Evolutionary conservation across 169 alveolate species (phyloP).

Genomic region (Cryptosporidium tyzzeri): DNA sequence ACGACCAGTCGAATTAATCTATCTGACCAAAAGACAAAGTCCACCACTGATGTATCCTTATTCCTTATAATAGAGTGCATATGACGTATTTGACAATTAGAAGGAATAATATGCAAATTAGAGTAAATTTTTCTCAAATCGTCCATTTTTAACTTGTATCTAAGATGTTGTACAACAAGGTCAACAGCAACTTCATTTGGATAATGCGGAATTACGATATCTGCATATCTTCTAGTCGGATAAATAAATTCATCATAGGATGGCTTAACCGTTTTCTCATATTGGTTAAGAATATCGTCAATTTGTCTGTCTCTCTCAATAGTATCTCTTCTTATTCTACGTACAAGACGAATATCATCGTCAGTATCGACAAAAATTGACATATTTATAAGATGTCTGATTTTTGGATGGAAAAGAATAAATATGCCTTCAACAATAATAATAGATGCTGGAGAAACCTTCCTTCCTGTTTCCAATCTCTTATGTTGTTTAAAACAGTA

Average conservation of each 20-base stretch:
- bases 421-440: constrained; percentile 88
- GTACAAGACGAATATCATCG: constrained; percentile 84
- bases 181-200: constrained; percentile 78
- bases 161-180: constrained; percentile 76
- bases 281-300: constrained; percentile 78
- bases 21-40: constrained; percentile 77
- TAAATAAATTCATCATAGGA: constrained; percentile 83
- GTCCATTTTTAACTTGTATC: constrained; percentile 61
- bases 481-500: constrained; percentile 81
- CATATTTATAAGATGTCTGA: constrained; percentile 83
- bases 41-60: constrained; percentile 53
- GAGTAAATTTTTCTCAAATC: constrained; percentile 73
- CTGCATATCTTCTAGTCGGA: constrained; percentile 86
- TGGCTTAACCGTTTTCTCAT: constrained; percentile 82
- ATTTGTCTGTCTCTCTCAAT: constrained; percentile 82
- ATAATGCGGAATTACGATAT: constrained; percentile 82
- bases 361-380: constrained; percentile 87
- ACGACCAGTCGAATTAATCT: constrained; percentile 75
- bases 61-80: constrained; percentile 75
- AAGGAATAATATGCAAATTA: constrained; percentile 62
- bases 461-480: constrained; percentile 75
- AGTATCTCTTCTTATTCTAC: constrained; percentile 80
- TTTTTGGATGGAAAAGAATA: constrained; percentile 83
- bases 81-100: constrained; percentile 75
- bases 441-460: constrained; percentile 79